Percentiles rank a stretch among this genome's conserved stretches.
phyloP scores from a whole-genome alignment of 2,329 filamentous ascomycete genomes.

The Nectriaceae sp. region DNA sequence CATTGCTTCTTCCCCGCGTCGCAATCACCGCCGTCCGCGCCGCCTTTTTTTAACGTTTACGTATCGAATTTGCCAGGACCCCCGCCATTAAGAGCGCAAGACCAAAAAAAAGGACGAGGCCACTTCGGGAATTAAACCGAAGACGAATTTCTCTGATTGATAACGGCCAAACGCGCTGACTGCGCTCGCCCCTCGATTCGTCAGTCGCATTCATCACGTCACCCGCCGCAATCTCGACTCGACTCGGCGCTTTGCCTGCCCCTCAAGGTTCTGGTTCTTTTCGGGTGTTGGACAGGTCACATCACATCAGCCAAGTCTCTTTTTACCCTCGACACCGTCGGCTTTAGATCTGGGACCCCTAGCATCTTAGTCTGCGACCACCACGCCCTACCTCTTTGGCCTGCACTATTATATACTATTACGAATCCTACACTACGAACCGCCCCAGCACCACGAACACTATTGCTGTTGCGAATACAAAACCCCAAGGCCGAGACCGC shows the following conservation, averaged over 20 bases:
- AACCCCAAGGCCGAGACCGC: too few relatives aligned
- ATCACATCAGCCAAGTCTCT: too few relatives aligned
- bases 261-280: background rate
- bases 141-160: constrained; percentile 19
- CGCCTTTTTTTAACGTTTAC: background rate
- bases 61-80: background rate
- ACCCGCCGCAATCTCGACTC: constrained; percentile 12
- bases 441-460: too few relatives aligned
- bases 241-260: constrained; percentile 1
- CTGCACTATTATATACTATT: too few relatives aligned
- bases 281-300: too few relatives aligned
- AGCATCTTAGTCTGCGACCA: too few relatives aligned
- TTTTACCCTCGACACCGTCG: too few relatives aligned
- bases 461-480: too few relatives aligned
- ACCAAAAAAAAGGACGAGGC: constrained; percentile 5
- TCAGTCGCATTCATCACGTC: constrained; percentile 17
- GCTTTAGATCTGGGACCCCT: background rate
- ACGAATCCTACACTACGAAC: too few relatives aligned
- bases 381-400: too few relatives aligned
- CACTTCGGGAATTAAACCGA: too few relatives aligned
- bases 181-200: constrained; percentile 15
- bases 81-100: constrained; percentile 3
- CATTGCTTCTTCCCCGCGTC: background rate
- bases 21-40: background rate
- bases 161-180: constrained; percentile 14